These are phyloP conservation scores for Alisma plantagoaquatica DNA, from an alignment of 106 monocot species.

Conservation along the genomic window DNA sequence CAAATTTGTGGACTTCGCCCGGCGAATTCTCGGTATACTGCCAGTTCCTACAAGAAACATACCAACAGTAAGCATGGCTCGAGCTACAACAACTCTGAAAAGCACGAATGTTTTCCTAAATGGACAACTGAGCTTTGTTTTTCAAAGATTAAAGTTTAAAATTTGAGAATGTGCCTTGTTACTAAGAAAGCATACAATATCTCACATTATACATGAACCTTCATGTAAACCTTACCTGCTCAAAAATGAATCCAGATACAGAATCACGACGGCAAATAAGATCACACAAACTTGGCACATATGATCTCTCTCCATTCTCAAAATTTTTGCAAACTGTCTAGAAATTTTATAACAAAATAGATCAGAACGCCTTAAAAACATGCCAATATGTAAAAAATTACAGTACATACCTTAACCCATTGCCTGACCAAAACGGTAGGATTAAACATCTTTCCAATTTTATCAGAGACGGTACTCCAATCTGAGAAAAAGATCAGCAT, in stretches of 20 bases:
- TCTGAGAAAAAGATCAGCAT: constrained; percentile 26
- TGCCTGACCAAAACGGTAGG: constrained; percentile 50
- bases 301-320: constrained; percentile 16
- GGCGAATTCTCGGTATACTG: constrained; percentile 46
- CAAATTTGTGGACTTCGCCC: constrained; percentile 26
- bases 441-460: constrained; percentile 14
- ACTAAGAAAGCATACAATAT: not conserved
- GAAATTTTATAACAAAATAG: constrained; percentile 9
- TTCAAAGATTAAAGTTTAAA: not conserved
- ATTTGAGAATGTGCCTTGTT: not conserved
- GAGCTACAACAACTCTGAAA: too few relatives aligned
- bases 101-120: too few relatives aligned
- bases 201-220: constrained; percentile 3
- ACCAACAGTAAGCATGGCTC: too few relatives aligned
- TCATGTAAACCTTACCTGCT: constrained; percentile 41
- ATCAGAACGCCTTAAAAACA: not conserved
- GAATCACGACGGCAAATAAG: constrained; percentile 14
- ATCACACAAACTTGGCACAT: constrained; percentile 47
- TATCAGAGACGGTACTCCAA: constrained; percentile 24
- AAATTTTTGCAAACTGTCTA: constrained; percentile 60
- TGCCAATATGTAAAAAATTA: not conserved
- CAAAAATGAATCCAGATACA: constrained; percentile 42
- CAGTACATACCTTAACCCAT: constrained; percentile 77
- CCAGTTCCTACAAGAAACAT: constrained; percentile 50
- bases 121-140: too few relatives aligned